Evolutionary conservation across 257 asterid genomes (phyloP), one percentile per base, ranked within the genome.

Genomic region (Fraxinus cuspidata): DNA sequence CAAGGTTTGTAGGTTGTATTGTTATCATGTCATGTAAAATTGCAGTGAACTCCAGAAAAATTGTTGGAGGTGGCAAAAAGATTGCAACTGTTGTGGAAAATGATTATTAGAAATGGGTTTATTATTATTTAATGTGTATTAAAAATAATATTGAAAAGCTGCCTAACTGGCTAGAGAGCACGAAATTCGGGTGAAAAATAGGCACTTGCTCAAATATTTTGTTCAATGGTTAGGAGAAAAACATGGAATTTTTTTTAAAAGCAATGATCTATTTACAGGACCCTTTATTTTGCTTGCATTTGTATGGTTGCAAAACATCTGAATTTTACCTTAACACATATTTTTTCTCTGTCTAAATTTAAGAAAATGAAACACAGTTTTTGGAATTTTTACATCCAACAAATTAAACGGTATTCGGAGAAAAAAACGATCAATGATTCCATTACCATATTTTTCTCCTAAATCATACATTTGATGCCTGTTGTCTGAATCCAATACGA

Each of bases 121-220:
- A 42, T 42, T 42, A 42, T 42, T 42, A 12, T 42, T 42, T 42
- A 42, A 42, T 42, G 12, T 38, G 2, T 7, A 9, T 38, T 38
- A 8, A 38, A 38, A 38, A 38, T 38, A 75, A 64, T 65, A 16
- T 27, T 34, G 47, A 72, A 2, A 16, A 44, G 18, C 31, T 2
- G 65, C 53, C 3, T 37, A 44, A 63, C 49, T 18, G 44, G 51
- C 73, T 79, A 60, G 37, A 42, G 69, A 77, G 25, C 65, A 76
- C 82, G 71, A 81, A 73, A 79, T 19, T 70, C 75, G 85, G 82
- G 70, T 35, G 68, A 63, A 63, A 56, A 23, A 63, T 63, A 25
- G 18, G 69, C 69, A 0, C 27, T 23, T 53, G 60, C 11, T 18
- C n/a, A 18, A 53, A n/a, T 27, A 63, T 25, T 25, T 63, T 23